These are phyloP conservation scores for Scleroderma bovista DNA, from an alignment of 768 basidiomycete genomes.

Conservation along the genomic window DNA sequence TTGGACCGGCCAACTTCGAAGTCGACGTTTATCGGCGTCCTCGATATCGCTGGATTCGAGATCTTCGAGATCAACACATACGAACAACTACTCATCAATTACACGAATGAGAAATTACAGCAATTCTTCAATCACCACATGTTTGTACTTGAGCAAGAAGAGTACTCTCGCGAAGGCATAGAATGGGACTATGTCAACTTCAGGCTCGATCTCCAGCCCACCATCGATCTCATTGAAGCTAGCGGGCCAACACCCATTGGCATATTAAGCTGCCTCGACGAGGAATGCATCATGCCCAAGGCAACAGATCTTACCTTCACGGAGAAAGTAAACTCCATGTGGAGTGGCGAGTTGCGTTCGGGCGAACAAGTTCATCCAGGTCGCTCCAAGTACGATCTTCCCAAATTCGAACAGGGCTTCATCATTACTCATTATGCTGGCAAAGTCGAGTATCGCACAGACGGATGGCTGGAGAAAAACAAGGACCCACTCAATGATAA, in stretches of 20 bases:
- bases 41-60: conserved; percentile 99
- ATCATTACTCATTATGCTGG: conserved; percentile 95
- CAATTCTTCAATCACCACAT: conserved; percentile 99
- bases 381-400: conserved; percentile 76
- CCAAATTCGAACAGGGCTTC: conserved; percentile 91
- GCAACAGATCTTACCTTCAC: conserved; percentile 94
- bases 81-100: conserved; percentile 97
- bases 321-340: conserved; percentile 80
- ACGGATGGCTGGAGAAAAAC: conserved; percentile 99
- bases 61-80: conserved; percentile 94
- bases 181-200: conserved; percentile 99
- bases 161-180: conserved; percentile 93
- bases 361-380: conserved; percentile 61
- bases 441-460: conserved; percentile 91
- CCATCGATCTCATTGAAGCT: conserved; percentile 95
- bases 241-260: conserved; percentile 63
- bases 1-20: conserved; percentile 90
- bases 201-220: conserved; percentile 94
- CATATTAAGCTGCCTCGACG: conserved; percentile 88
- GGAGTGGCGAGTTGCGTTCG: conserved; percentile 43
- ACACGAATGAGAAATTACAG: conserved; percentile 97
- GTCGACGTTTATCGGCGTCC: conserved; percentile 92
- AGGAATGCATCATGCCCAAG: conserved; percentile 99
- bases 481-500: conserved; percentile 98
- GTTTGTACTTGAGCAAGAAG: conserved; percentile 99